Evolutionary conservation across 2,329 filamentous ascomycete genomes (phyloP).

Genomic region (Zarea fungicola): DNA sequence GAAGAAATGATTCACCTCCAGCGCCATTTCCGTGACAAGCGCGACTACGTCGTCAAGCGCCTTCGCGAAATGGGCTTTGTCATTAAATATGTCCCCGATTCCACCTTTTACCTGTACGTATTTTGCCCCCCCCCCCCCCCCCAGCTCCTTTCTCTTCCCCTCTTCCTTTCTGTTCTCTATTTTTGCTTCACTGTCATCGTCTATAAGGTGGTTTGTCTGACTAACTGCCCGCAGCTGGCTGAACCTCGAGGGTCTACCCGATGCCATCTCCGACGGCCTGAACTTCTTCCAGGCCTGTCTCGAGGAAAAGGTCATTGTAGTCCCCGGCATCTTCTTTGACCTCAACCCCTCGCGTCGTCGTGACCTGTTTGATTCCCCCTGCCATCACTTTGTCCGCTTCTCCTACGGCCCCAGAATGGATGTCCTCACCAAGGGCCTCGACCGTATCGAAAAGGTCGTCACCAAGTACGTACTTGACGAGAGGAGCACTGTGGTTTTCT

Average conservation of each 20-base stretch:
- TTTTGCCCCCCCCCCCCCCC: too few relatives aligned
- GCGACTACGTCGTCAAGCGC: conserved; percentile 80
- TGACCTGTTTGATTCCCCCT: conserved; percentile 90
- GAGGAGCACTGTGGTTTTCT: too few relatives aligned
- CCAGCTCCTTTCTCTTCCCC: too few relatives aligned
- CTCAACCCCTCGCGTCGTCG: conserved; percentile 84
- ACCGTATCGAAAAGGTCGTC: conserved; percentile 79
- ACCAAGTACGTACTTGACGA: conserved; percentile 52
- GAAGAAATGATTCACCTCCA: conserved; percentile 88
- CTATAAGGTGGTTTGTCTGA: too few relatives aligned
- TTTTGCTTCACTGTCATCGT: too few relatives aligned
- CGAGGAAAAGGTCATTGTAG: conserved; percentile 91
- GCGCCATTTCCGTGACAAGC: conserved; percentile 82
- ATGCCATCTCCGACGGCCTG: conserved; percentile 82
- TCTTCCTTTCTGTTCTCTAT: too few relatives aligned
- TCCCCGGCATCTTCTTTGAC: conserved; percentile 97
- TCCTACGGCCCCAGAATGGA: conserved; percentile 83
- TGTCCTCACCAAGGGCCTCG: conserved; percentile 68
- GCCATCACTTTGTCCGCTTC: conserved; percentile 84
- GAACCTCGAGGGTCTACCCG: conserved; percentile 63
- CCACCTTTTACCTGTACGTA: conserved; percentile 84
- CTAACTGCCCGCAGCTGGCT: conserved; percentile 38
- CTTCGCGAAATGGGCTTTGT: conserved; percentile 82
- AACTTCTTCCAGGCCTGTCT: conserved; percentile 97
- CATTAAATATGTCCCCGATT: conserved; percentile 78